Evolutionary conservation across 2,329 filamentous ascomycete genomes (phyloP).

Genomic region (Fusarium sterilihyphosum): DNA sequence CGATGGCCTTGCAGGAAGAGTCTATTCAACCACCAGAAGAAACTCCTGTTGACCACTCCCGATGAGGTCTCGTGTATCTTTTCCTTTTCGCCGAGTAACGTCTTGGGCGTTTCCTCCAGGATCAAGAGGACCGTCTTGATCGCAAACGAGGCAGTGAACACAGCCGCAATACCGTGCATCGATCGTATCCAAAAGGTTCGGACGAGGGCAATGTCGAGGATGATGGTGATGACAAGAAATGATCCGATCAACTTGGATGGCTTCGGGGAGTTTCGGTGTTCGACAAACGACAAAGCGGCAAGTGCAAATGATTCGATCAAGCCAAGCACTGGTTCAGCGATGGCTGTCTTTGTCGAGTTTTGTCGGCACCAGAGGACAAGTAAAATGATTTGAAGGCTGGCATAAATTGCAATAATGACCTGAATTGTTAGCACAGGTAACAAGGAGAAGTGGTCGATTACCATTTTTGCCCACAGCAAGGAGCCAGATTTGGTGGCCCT

Average conservation of each 20-base stretch:
- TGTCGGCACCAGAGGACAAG: constrained; percentile 42
- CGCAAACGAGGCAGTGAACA: constrained; percentile 42
- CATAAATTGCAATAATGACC: constrained; percentile 16
- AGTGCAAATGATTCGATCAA: constrained; percentile 44
- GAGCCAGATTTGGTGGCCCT: background rate
- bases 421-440: background rate
- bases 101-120: constrained; percentile 48
- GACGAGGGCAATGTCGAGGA: constrained; percentile 48
- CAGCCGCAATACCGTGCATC: constrained; percentile 36
- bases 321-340: constrained; percentile 43
- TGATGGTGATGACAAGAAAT: constrained; percentile 46
- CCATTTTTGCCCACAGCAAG: constrained; percentile 40
- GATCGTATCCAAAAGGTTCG: constrained; percentile 49
- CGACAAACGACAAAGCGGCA: constrained; percentile 45
- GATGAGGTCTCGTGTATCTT: constrained; percentile 46
- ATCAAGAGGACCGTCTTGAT: constrained; percentile 45
- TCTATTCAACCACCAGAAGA: constrained; percentile 51
- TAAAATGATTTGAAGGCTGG: constrained; percentile 39
- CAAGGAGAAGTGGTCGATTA: background rate
- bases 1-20: constrained; percentile 44
- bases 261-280: constrained; percentile 47
- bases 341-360: constrained; percentile 40
- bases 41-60: constrained; percentile 47
- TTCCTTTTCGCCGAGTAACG: constrained; percentile 25
- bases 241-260: constrained; percentile 47